Evolutionary conservation across 2,329 filamentous ascomycete species (phyloP).

Genomic region (Dendrostoma leiphaemia): DNA sequence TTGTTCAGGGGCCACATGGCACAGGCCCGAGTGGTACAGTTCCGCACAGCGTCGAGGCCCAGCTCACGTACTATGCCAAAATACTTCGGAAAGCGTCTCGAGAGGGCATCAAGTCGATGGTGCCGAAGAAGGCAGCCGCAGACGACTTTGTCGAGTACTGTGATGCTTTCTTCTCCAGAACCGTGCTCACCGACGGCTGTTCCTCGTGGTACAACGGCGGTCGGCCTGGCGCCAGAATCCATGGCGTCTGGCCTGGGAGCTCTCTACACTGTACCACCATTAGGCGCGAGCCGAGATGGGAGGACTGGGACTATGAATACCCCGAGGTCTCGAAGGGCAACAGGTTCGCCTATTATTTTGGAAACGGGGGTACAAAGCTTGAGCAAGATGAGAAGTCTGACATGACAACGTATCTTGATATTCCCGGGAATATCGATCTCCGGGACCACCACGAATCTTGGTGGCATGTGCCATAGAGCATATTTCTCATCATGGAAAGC

Average conservation of each 20-base stretch:
- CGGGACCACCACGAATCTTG: slow-evolving; percentile 65
- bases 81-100: slow-evolving; percentile 64
- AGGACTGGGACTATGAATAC: slow-evolving; percentile 53
- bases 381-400: slow-evolving; percentile 57
- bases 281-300: slow-evolving; percentile 52
- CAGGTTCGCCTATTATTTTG: slow-evolving; percentile 62
- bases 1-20: slow-evolving; percentile 60
- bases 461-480: slow-evolving; percentile 47
- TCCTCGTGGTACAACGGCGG: slow-evolving; percentile 73
- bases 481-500: neutral
- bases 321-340: slow-evolving; percentile 39
- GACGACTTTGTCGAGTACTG: slow-evolving; percentile 64
- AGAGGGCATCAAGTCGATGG: slow-evolving; percentile 64
- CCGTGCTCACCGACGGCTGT: slow-evolving; percentile 60
- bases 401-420: slow-evolving; percentile 61
- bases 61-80: slow-evolving; percentile 64
- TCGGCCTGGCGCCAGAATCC: slow-evolving; percentile 58
- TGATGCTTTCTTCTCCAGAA: slow-evolving; percentile 53
- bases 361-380: slow-evolving; percentile 63
- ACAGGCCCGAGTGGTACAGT: slow-evolving; percentile 63
- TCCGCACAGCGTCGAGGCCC: slow-evolving; percentile 64
- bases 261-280: slow-evolving; percentile 60
- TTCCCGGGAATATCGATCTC: slow-evolving; percentile 56
- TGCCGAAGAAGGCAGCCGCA: slow-evolving; percentile 54
- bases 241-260: slow-evolving; percentile 69